Base-by-base conservation (phyloP, 1,139 yeast species). In the Trichomonascaceae sp. region DNA sequence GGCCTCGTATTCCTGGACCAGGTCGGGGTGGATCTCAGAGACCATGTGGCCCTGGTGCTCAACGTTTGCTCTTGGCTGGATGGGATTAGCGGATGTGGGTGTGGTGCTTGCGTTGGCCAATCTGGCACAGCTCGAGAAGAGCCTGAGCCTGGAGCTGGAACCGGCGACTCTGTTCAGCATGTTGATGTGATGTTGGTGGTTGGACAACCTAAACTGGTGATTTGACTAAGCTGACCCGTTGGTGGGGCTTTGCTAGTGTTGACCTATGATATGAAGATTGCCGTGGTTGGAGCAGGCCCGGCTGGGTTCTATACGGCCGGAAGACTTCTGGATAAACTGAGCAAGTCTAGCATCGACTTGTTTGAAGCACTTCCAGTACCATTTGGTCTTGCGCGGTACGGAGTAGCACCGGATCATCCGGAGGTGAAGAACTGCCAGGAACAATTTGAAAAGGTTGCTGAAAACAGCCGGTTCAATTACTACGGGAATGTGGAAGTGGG, bases 391-490 rank as follows among this genome's bases (percentile, higher is more conserved):
- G 76, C 89, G 32, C 59, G 99, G 29, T 87, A 73, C 51, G 99
- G 99, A 1, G 97, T 89, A n/a, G 97, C 98, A 0, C 99, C 99
- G 1, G 99, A 89, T 57, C 98, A 89, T 55, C 95, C 96, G 0
- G 98, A 89, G 50, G 97, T 89, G 26, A 89, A 89, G 85, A 84
- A 58, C 38, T 62, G 66, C 39, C 57, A 61, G 53, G 92, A 80
- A 16, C 76, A 85, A 37, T 76, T 92, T 51, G 67, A 67, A 4
- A 74, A 75, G 38, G 68, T 79, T 18, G 78, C 78, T 50, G 43
- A 49, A 17, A 17, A 35, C 11, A 61, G 45, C 35, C 52, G 56
- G 16, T 81, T 80, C 39, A 56, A 75, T 32, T 89, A 78, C 49
- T 65, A 69, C 38, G 98, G 98, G 2, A 84, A 85, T 50, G 76